Base-by-base conservation (phyloP, 139 green algal species). In the Chlorella sp. region DNA sequence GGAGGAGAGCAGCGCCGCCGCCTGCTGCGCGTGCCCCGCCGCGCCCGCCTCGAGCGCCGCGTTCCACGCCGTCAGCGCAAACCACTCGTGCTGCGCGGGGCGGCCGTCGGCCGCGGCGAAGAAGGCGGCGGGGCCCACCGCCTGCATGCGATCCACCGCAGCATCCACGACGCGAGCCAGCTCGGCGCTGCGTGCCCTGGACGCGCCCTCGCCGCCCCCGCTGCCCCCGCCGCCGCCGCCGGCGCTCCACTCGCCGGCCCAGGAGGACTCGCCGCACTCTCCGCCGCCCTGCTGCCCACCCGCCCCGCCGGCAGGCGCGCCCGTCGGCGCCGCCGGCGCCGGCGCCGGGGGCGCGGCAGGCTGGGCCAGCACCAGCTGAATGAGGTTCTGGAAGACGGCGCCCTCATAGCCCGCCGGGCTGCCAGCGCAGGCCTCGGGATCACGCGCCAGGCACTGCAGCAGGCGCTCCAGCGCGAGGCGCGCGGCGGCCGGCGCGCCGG, bases 381-480 rank as follows among this genome's bases (percentile, higher is more conserved):
- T 60, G 0, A 82, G 76, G 69, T 82, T 82, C 6, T 70, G 51
- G 21, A 82, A 82, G 12, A 77, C 55, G 15, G 69, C 73, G 36
- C 66, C 76, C 55, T 82, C 76, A 36, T 69, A 80, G 27, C 67
- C 66, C 36, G 2, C 25, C 43, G 21, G 7, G 27, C 59, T 17
- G 59, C 5, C 11, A 66, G 59, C 59, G 29, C 60, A 45, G 60
- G 33, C 9, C 11, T 23, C 25, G 29, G 6, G 35, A 29, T 43
- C 45, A 23, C 33, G 9, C 3, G 25, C 17, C 60, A 81, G 5
- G 19, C 45, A 29, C 29, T 40, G 29, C 40, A 82, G 60, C 36
- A 82, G 64, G 3, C 29, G 8, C 9, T 46, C 46, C 46, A 82
- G 66, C 17, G 76, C 68, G 21, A 48, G 38, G 8, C 53, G 14